Evolutionary conservation across 2,329 filamentous ascomycete species (phyloP), one percentile per base, ranked within the genome.

Genomic region (Neofusicoccum parvum): DNA sequence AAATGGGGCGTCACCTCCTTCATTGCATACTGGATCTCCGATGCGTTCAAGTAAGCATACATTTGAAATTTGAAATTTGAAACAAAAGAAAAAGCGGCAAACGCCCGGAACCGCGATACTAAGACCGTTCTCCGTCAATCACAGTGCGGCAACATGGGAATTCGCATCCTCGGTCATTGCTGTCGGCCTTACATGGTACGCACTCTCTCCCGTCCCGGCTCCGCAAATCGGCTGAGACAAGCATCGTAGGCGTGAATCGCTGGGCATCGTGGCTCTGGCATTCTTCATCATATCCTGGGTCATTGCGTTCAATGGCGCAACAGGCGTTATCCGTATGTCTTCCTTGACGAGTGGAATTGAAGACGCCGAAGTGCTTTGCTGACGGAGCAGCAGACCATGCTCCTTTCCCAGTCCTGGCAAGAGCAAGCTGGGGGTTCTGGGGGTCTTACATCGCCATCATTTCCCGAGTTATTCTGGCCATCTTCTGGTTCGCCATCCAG

Each of bases 401-500:
- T 4, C 84, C 85, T 0, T 87, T 87, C 69, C 83, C 85, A 0
- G 84, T 87, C 9, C 80, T 86, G 32, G 81, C 82, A 0, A 82
- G 85, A 54, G 83, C 84, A 2, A 82, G 80, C 56, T 87, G 85
- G 79, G 85, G 85, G 0, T 87, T 86, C 75, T 86, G 81, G 79
- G 84, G 85, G 62, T 84, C 81, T 27, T 85, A 85, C 70, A 76
- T 87, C 43, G 80, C 83, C 27, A 84, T 87, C 62, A 70, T 86
- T 7, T 84, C 82, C 0, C 79, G 85, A 11, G 79, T 81, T 45
- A 82, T 87, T 65, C 80, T 87, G 3, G 85, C 84, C 5, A 72
- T 86, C 17, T 86, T 87, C 74, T 87, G 85, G 89, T 86, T 90
- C 62, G 87, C 87, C 0, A 88, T 90, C 53, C 87, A 90, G 69